phyloP scores from a whole-genome alignment of 1,139 yeast species.

The Yamadazyma atmosphaerica region DNA sequence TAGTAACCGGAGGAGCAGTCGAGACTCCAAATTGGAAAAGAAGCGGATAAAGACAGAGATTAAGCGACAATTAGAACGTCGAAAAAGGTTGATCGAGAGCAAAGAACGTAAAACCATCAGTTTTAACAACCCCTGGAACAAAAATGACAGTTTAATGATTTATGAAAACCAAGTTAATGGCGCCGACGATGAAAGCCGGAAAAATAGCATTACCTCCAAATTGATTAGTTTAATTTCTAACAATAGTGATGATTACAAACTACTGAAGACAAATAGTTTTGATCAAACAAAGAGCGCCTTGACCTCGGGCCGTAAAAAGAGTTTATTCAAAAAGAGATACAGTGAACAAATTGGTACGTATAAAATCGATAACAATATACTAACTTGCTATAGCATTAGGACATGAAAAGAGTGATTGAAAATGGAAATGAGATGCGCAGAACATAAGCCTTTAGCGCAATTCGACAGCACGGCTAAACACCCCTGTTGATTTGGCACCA shows the following conservation, averaged over 20 bases:
- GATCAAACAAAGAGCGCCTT: constrained; percentile 43
- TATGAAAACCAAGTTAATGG: constrained; percentile 5
- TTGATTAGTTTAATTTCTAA: constrained; percentile 15
- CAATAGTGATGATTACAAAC: constrained; percentile 14
- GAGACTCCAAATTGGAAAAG: constrained; percentile 3
- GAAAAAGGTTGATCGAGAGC: constrained; percentile 11
- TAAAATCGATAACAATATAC: constrained; percentile 8
- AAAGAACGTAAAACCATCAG: constrained; percentile 11
- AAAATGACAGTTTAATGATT: constrained; percentile 10
- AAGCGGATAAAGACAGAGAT: constrained; percentile 9
- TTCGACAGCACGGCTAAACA: too few species aligned
- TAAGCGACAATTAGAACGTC: constrained; percentile 9
- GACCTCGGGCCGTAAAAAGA: constrained; percentile 25
- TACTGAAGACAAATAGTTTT: constrained; percentile 22
- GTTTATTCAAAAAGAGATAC: constrained; percentile 13
- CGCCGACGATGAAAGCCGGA: constrained; percentile 12
- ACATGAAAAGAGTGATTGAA: too few species aligned
- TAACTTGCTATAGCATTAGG: too few species aligned
- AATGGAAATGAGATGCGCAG: too few species aligned
- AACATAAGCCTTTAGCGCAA: too few species aligned
- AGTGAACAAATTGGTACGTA: constrained; percentile 40
- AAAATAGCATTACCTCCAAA: constrained; percentile 18
- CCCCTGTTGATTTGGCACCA: too few species aligned
- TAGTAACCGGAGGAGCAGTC: constrained; percentile 1
- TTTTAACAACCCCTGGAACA: constrained; percentile 16